A percentile compares a stretch with the other conserved stretches of the same genome.
These are phyloP conservation scores for Athelia sp. DNA, from an alignment of 1,284 basidiomycete genomes.

Conservation along the genomic window DNA sequence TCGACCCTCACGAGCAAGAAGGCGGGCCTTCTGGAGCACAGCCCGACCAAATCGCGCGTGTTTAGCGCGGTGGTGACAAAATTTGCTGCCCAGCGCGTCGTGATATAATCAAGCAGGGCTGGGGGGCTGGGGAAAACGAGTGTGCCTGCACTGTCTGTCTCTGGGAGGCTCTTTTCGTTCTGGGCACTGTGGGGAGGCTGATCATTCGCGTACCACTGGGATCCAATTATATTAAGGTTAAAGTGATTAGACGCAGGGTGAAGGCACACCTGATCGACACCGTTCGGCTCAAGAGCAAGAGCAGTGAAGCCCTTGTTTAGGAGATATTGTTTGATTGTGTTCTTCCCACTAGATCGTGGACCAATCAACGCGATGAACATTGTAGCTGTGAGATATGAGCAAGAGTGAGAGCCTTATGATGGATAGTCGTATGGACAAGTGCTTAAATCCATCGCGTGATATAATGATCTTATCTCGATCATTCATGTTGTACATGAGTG, in stretches of 20 bases:
- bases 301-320: slow-evolving; percentile 46
- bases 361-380: slow-evolving; percentile 91
- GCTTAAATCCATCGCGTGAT: too few species aligned
- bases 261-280: slow-evolving; percentile 30
- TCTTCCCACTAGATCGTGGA: slow-evolving; percentile 78
- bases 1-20: slow-evolving; percentile 87
- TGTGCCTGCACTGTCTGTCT: slow-evolving; percentile 9
- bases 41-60: slow-evolving; percentile 53
- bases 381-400: slow-evolving; percentile 11
- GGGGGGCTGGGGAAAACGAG: slow-evolving; percentile 26
- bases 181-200: not conserved
- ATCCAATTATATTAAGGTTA: not conserved
- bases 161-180: not conserved
- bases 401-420: not conserved
- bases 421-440: not conserved
- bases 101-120: slow-evolving; percentile 72
- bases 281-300: not conserved
- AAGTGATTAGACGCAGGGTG: slow-evolving; percentile 5
- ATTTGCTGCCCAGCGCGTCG: slow-evolving; percentile 75
- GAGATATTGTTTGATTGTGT: slow-evolving; percentile 73
- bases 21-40: slow-evolving; percentile 86
- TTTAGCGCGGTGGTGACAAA: slow-evolving; percentile 80
- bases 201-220: not conserved
- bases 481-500: too few species aligned
- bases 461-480: not conserved